A percentile compares a stretch with the other conserved stretches of the same genome.
Evolutionary conservation across 257 asterid species (phyloP).

Genomic region (Fraxinus cuspidata): DNA sequence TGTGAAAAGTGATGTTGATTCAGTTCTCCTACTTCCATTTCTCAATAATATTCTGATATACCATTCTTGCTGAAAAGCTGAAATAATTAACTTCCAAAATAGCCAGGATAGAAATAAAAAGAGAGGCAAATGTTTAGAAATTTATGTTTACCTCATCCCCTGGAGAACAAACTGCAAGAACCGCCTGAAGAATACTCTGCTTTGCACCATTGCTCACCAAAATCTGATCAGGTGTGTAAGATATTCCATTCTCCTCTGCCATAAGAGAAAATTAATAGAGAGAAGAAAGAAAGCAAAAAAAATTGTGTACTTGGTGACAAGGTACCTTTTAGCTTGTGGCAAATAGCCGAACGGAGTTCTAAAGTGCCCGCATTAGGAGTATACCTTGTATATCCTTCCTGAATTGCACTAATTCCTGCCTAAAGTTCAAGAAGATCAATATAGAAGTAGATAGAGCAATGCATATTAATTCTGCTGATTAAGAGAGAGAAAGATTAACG

Average conservation of each 20-base stretch:
- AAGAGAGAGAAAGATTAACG: neutral
- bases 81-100: neutral
- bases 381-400: constrained; percentile 87
- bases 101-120: neutral
- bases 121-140: neutral
- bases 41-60: neutral
- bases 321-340: constrained; percentile 85
- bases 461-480: neutral
- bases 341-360: constrained; percentile 85
- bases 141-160: constrained; percentile 79
- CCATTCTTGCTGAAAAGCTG: neutral
- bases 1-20: neutral
- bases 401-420: constrained; percentile 96
- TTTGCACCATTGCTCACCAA: constrained; percentile 97
- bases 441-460: neutral
- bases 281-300: neutral
- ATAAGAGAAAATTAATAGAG: constrained; percentile 4
- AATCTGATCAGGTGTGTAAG: constrained; percentile 85
- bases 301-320: neutral
- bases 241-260: constrained; percentile 86
- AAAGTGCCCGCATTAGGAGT: constrained; percentile 90
- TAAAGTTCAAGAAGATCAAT: constrained; percentile 21
- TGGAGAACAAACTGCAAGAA: constrained; percentile 92
- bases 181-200: constrained; percentile 87
- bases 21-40: neutral